These are phyloP conservation scores for Melaleuca alternifolia DNA, from an alignment of 345 rosid species.

Conservation along the genomic window DNA sequence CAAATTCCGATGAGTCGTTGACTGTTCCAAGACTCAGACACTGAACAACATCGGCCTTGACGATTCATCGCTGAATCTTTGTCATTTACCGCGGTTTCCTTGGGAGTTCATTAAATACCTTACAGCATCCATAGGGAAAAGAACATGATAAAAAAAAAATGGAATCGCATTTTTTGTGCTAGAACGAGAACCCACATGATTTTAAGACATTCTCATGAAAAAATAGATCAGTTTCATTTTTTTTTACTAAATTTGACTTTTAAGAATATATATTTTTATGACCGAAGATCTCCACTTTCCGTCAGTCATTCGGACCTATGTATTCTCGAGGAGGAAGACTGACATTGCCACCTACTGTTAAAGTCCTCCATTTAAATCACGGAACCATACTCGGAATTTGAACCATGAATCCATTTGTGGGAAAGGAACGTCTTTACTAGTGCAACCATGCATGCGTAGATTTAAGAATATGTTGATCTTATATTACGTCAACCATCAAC, in stretches of 20 bases:
- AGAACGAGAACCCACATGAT: background rate
- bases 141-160: background rate
- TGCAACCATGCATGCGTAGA: too few species aligned
- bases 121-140: background rate
- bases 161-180: background rate
- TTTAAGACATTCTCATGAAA: background rate
- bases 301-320: too few species aligned
- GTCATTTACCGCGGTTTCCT: background rate
- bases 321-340: too few species aligned
- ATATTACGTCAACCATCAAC: background rate
- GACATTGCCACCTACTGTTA: too few species aligned
- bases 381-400: too few species aligned
- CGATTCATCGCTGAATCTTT: background rate
- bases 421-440: too few species aligned
- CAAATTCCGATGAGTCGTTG: background rate
- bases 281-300: too few species aligned
- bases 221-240: background rate
- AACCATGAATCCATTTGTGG: too few species aligned
- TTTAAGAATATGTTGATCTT: too few species aligned
- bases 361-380: too few species aligned
- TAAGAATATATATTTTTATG: too few species aligned
- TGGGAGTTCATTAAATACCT: background rate
- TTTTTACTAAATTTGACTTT: too few species aligned
- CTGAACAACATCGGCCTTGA: background rate
- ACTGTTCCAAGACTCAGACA: background rate